Base-by-base conservation (phyloP, 306 rosid genomes). In the Clitoria ternatea region DNA sequence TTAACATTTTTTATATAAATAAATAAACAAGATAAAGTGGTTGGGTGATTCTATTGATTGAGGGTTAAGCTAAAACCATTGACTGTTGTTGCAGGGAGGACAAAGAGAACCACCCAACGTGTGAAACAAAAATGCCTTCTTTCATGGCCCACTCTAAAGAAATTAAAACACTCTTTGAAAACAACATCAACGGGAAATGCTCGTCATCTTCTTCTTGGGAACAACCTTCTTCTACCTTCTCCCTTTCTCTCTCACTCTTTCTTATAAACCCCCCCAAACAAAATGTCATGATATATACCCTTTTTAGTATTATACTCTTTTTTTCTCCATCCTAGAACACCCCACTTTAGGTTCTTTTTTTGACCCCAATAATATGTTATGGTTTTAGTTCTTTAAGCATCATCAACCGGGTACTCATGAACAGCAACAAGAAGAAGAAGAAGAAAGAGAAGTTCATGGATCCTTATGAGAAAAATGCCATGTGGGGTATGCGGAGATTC, bases 131-230 rank as follows among this genome's bases (percentile, higher is more conserved):
- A 81, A 67, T 74, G 78, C 85, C 83, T 82, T 69, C 80, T 56
- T 71, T 52, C 15, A 2, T 76, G 87, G 79, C 85, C 91, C 91
- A 78, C 88, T 36, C 0, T 6, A 45, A 56, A 29, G 24, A 73
- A 83, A 71, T 55, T 44, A 55, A 75, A 73, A 81, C 80, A 57
- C 64, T 37, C 80, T 81, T 80, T 79, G 85, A 80, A 78, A 80
- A 82, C 86, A 86, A 70, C 89, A 82, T 76, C 81, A 84, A 86
- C 89, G 86, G 83, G 85, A 85, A 85, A 78, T 73, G 69, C 88
- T 90, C 88, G 72, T 85, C 87, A 73, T 85, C 84, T 68, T 83
- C 96, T 83, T 85, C 90, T 89, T 84, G 91, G 89, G 88, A 82
- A 82, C 78, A 76, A 72, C 80, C 69, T 83, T 72, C 72, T 65